Base-by-base conservation (phyloP, 192 early-diverging fungal genomes). In the Gamsiella multidivaricata region DNA sequence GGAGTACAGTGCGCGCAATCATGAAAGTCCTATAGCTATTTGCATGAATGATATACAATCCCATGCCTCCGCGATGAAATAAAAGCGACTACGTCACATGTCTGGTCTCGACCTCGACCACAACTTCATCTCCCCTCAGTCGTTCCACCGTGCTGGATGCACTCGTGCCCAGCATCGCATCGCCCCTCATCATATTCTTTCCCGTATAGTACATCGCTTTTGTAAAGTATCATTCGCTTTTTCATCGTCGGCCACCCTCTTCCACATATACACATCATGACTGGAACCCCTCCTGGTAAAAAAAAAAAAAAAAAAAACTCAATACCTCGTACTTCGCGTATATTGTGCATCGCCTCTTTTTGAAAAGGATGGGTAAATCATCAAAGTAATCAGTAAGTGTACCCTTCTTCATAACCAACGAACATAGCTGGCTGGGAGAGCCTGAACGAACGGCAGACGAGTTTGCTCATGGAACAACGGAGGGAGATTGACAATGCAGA, bases 1-100 rank as follows among this genome's bases (percentile, higher is more conserved):
- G 83, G 83, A 11, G 76, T 84, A 9, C 79, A 81, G 37, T 87
- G 85, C 68, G 79, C 81, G 22, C 85, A 84, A 33, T 76, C 73
- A 49, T n/a, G 46, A 49, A 49, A n/a, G n/a, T n/a, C n/a, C n/a
- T n/a, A n/a, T n/a, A n/a, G n/a, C n/a, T n/a, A n/a, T n/a, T n/a
- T n/a, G n/a, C n/a, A n/a, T n/a, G n/a, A n/a, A n/a, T n/a, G n/a
- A n/a, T n/a, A n/a, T n/a, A n/a, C n/a, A n/a, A n/a, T n/a, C n/a
- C n/a, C n/a, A n/a, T n/a, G n/a, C n/a, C n/a, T n/a, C n/a, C n/a
- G n/a, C n/a, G n/a, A n/a, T n/a, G n/a, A n/a, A n/a, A n/a, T n/a
- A n/a, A n/a, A n/a, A n/a, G n/a, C n/a, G n/a, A n/a, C n/a, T n/a
- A n/a, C n/a, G n/a, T n/a, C n/a, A n/a, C n/a, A n/a, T n/a, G n/a